Evolutionary conservation across 495 filamentous ascomycete genomes (phyloP).

Genomic region (Neurospora sp.): DNA sequence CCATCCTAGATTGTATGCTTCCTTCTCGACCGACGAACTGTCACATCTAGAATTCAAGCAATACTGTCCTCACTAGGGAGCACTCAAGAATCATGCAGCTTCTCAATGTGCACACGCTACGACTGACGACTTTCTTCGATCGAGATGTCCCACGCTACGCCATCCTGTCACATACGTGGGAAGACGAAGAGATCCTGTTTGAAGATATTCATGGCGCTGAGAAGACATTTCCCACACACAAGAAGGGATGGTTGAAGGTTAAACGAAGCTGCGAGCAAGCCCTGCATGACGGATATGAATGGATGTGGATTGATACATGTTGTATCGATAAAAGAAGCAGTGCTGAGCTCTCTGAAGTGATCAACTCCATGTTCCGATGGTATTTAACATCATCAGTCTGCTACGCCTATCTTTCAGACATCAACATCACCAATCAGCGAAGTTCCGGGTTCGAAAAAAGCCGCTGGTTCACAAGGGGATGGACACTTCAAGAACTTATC

Average conservation of each 20-base stretch:
- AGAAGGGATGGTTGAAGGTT: not conserved
- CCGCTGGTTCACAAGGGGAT: slow-evolving; percentile 18
- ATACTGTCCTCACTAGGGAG: not conserved
- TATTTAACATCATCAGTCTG: slow-evolving; percentile 12
- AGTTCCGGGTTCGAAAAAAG: not conserved
- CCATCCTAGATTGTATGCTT: not conserved
- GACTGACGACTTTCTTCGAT: not conserved
- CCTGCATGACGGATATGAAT: slow-evolving; percentile 3
- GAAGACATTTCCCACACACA: not conserved
- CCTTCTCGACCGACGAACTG: not conserved
- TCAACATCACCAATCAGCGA: too few species aligned
- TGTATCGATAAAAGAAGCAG: slow-evolving; percentile 18
- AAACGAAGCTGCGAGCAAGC: slow-evolving; percentile 8
- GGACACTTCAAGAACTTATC: slow-evolving; percentile 19
- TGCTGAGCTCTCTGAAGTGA: slow-evolving; percentile 17
- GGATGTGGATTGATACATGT: slow-evolving; percentile 19
- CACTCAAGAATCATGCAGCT: not conserved
- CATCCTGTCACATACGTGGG: slow-evolving; percentile 15
- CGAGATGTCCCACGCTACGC: not conserved
- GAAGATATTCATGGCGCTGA: not conserved
- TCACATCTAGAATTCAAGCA: too few species aligned
- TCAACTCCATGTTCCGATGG: slow-evolving; percentile 21
- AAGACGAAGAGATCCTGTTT: slow-evolving; percentile 9
- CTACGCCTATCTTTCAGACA: slow-evolving; percentile 16
- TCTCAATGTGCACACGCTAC: not conserved